A percentile compares a stretch with the other conserved stretches of the same genome.
phyloP scores from a whole-genome alignment of 345 rosid species.

The Rubroshorea leprosula region DNA sequence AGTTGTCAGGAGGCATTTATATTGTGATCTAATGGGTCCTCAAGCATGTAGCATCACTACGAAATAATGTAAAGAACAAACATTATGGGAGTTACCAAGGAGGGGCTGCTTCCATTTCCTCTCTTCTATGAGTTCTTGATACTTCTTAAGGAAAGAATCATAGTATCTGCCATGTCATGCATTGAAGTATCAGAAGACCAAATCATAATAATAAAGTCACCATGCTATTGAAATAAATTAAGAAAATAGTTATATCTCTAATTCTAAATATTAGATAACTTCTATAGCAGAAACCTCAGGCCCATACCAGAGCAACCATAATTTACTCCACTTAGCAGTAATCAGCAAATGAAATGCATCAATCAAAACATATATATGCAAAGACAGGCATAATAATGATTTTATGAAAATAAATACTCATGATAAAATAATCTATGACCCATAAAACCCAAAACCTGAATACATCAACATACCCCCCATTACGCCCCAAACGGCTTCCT shows the following conservation, averaged over 20 bases:
- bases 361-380: too few relatives aligned
- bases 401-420: neutral
- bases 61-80: neutral
- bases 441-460: neutral
- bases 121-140: constrained; percentile 58
- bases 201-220: too few relatives aligned
- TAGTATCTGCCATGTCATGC: constrained; percentile 46
- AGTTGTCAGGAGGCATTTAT: constrained; percentile 1
- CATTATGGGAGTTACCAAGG: constrained; percentile 38
- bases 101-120: constrained; percentile 75
- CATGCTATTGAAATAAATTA: too few relatives aligned
- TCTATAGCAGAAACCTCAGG: too few relatives aligned
- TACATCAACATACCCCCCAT: constrained; percentile 62
- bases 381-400: neutral
- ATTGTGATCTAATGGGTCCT: neutral
- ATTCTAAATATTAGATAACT: too few relatives aligned
- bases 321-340: too few relatives aligned
- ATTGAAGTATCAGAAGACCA: neutral
- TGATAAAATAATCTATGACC: too few relatives aligned
- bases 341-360: too few relatives aligned
- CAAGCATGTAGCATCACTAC: neutral
- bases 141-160: constrained; percentile 71
- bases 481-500: constrained; percentile 88
- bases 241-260: too few relatives aligned
- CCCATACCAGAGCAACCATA: too few relatives aligned